Evolutionary conservation across 2,329 filamentous ascomycete genomes (phyloP).

Genomic region (Claviceps paspali): DNA sequence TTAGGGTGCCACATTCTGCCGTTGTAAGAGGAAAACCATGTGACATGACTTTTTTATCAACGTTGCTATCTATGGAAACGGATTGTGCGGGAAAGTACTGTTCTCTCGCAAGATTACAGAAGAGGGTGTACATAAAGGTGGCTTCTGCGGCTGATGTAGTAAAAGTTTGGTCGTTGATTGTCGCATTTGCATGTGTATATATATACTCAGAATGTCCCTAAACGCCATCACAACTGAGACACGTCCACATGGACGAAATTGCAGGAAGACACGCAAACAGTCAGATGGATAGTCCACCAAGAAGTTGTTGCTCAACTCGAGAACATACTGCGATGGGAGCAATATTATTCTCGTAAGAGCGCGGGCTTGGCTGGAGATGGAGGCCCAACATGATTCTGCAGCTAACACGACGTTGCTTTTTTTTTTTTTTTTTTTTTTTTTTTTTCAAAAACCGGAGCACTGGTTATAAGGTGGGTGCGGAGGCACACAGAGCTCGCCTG

Average conservation of each 20-base stretch:
- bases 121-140: too few species aligned
- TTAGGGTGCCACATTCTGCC: slow-evolving; percentile 84
- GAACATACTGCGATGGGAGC: too few species aligned
- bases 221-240: neutral
- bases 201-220: too few species aligned
- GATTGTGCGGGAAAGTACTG: neutral
- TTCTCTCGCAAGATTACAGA: neutral
- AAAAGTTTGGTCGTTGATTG: neutral
- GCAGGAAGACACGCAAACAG: too few species aligned
- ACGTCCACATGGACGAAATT: neutral
- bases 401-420: neutral
- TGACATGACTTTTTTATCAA: neutral
- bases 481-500: too few species aligned
- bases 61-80: slow-evolving; percentile 1
- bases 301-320: neutral
- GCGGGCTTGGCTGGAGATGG: neutral
- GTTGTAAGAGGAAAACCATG: slow-evolving; percentile 27
- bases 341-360: too few species aligned
- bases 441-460: too few species aligned
- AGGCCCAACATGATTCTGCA: neutral
- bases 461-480: too few species aligned
- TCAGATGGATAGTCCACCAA: too few species aligned
- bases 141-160: neutral
- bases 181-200: too few species aligned
- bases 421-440: too few species aligned